A percentile compares a stretch with the other conserved stretches of the same genome.
Evolutionary conservation across 768 basidiomycete species (phyloP).

Genomic region (Amanita jacksonii): DNA sequence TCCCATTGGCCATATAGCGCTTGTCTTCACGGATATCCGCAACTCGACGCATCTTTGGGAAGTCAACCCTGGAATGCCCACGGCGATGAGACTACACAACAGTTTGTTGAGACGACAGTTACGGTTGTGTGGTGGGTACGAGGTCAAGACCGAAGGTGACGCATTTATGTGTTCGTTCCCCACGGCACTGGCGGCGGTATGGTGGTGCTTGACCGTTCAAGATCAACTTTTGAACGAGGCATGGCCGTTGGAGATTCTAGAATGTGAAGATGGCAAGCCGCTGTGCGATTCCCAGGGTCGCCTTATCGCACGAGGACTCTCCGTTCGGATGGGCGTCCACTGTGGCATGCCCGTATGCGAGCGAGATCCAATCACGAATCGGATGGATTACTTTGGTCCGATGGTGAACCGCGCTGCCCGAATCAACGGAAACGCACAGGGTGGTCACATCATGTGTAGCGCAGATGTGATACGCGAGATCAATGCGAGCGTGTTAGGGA

Average conservation of each 20-base stretch:
- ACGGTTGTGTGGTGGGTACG: constrained; percentile 89
- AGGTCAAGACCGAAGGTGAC: constrained; percentile 99
- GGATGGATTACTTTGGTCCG: constrained; percentile 98
- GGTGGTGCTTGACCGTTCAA: constrained; percentile 89
- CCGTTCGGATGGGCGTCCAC: constrained; percentile 97
- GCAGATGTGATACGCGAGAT: constrained; percentile 82
- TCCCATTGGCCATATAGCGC: constrained; percentile 78
- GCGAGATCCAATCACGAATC: constrained; percentile 78
- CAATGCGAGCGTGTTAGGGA: constrained; percentile 46
- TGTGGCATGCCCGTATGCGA: constrained; percentile 87
- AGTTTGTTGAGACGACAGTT: constrained; percentile 74
- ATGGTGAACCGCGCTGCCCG: constrained; percentile 93
- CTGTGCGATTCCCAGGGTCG: constrained; percentile 56
- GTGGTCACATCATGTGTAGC: constrained; percentile 92
- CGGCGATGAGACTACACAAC: constrained; percentile 89
- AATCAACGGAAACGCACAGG: constrained; percentile 72
- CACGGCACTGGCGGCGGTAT: constrained; percentile 72
- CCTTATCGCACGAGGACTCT: constrained; percentile 77
- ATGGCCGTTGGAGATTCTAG: constrained; percentile 92
- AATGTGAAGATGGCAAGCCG: constrained; percentile 84
- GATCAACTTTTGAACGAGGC: constrained; percentile 66
- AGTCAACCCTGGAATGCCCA: constrained; percentile 88
- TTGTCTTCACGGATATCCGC: constrained; percentile 96
- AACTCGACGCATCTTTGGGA: constrained; percentile 98
- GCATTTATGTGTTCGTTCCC: constrained; percentile 99